Percentiles rank a stretch among this genome's conserved stretches.
phyloP scores from a whole-genome alignment of 208 protist species.

The Trypanosomatidae sp. region DNA sequence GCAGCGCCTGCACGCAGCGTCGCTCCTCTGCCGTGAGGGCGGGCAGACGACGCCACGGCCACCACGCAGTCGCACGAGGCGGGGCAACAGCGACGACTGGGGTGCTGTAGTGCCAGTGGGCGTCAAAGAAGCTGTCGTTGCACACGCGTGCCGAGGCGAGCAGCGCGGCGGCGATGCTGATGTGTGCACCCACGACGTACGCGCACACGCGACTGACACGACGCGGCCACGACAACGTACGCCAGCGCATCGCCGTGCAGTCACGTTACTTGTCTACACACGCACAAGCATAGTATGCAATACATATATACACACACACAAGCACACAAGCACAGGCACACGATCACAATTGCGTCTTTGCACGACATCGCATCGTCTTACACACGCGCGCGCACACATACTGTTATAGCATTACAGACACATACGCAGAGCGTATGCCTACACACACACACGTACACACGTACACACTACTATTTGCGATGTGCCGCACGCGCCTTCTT shows the following conservation, averaged over 20 bases:
- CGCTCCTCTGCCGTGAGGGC: slow-evolving; percentile 24
- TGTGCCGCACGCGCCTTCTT: slow-evolving; percentile 68
- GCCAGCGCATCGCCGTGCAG: too few species aligned
- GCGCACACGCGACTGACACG: slow-evolving; percentile 10
- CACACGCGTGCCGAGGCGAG: slow-evolving; percentile 14
- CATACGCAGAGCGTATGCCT: neutral
- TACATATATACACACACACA: too few species aligned
- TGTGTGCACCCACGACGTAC: slow-evolving; percentile 14
- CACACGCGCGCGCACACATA: too few species aligned
- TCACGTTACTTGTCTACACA: too few species aligned
- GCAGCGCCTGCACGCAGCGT: slow-evolving; percentile 36
- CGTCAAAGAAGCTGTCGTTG: slow-evolving; percentile 29
- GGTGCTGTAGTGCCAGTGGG: slow-evolving; percentile 51
- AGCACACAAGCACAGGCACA: too few species aligned
- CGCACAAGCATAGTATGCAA: too few species aligned
- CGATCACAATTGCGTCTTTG: too few species aligned
- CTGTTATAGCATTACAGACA: too few species aligned
- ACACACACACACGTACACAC: neutral
- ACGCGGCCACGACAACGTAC: neutral
- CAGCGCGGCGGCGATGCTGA: slow-evolving; percentile 8
- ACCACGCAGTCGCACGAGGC: slow-evolving; percentile 29
- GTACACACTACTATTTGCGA: slow-evolving; percentile 18
- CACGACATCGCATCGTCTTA: neutral
- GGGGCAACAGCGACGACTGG: slow-evolving; percentile 14
- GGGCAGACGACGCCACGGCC: slow-evolving; percentile 13